These are phyloP conservation scores for Hypsizygus marmoreus DNA, from an alignment of 768 basidiomycete species.

Conservation along the genomic window DNA sequence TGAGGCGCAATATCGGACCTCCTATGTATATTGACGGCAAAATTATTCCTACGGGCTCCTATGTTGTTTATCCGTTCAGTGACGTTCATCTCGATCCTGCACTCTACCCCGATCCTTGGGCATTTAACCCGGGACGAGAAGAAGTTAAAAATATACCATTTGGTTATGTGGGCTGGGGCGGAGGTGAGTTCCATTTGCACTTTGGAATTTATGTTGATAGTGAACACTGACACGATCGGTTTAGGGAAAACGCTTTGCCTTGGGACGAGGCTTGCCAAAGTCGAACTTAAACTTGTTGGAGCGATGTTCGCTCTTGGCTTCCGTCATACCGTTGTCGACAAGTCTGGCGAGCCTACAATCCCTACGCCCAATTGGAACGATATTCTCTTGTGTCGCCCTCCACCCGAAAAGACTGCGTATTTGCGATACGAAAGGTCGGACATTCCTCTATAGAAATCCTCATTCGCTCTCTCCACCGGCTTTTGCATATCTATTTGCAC, in stretches of 20 bases:
- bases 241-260: conserved; percentile 71
- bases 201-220: conserved; percentile 10
- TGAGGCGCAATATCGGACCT: conserved; percentile 78
- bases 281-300: conserved; percentile 71
- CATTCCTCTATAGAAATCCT: conserved; percentile 31
- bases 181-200: conserved; percentile 51
- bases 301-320: conserved; percentile 70
- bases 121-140: conserved; percentile 66
- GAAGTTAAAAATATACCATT: conserved; percentile 48
- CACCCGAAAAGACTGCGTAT: conserved; percentile 54
- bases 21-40: conserved; percentile 70
- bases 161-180: conserved; percentile 78
- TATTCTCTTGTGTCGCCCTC: conserved; percentile 61
- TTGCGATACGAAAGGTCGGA: conserved; percentile 49
- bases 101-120: conserved; percentile 77
- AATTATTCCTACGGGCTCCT: conserved; percentile 70
- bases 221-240: conserved; percentile 15
- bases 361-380: conserved; percentile 78
- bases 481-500: conserved; percentile 8
- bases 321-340: conserved; percentile 59
- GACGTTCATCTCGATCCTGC: conserved; percentile 75
- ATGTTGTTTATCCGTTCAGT: conserved; percentile 78
- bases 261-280: conserved; percentile 72
- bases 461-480: neutral
- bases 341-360: conserved; percentile 43